Percentiles rank a stretch among this genome's conserved stretches.
Conservation (phyloP, 768 basidiomycete genomes). For the Suillus sp. region DNA sequence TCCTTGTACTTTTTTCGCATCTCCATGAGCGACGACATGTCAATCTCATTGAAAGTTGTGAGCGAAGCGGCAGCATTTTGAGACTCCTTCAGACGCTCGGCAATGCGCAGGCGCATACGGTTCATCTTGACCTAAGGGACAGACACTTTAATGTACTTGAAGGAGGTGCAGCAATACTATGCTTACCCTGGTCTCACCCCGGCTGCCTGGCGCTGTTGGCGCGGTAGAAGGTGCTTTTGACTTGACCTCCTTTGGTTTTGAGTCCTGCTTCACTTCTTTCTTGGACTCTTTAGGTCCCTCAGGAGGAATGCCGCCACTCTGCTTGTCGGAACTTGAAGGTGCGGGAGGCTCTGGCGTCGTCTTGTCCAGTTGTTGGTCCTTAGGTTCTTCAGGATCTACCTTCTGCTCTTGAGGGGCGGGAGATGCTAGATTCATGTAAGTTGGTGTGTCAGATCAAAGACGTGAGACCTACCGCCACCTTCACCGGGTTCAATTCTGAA, state of each 20-base stretch:
- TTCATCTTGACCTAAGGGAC: constrained; percentile 88
- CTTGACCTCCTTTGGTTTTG: constrained; percentile 38
- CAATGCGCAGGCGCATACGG: constrained; percentile 96
- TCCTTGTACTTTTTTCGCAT: constrained; percentile 97
- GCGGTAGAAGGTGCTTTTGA: constrained; percentile 27
- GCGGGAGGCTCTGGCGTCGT: constrained; percentile 44
- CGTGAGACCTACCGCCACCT: constrained; percentile 44
- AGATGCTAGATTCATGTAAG: constrained; percentile 29
- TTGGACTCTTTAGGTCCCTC: constrained; percentile 37
- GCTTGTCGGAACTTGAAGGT: constrained; percentile 38
- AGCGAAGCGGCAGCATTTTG: constrained; percentile 96
- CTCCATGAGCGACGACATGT: constrained; percentile 95
- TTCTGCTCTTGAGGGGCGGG: constrained; percentile 34
- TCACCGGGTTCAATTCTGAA: constrained; percentile 89
- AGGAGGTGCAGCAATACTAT: background rate
- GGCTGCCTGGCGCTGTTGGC: constrained; percentile 48
- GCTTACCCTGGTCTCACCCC: constrained; percentile 84
- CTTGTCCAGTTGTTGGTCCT: constrained; percentile 52
- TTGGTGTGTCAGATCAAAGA: background rate
- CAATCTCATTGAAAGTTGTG: constrained; percentile 99
- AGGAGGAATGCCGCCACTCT: constrained; percentile 25
- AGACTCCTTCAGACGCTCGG: constrained; percentile 96
- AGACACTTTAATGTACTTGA: constrained; percentile 2
- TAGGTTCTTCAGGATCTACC: constrained; percentile 46
- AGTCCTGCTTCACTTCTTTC: constrained; percentile 38